Evolutionary conservation across 495 filamentous ascomycete genomes (phyloP).

Genomic region (Xylaria scruposa): DNA sequence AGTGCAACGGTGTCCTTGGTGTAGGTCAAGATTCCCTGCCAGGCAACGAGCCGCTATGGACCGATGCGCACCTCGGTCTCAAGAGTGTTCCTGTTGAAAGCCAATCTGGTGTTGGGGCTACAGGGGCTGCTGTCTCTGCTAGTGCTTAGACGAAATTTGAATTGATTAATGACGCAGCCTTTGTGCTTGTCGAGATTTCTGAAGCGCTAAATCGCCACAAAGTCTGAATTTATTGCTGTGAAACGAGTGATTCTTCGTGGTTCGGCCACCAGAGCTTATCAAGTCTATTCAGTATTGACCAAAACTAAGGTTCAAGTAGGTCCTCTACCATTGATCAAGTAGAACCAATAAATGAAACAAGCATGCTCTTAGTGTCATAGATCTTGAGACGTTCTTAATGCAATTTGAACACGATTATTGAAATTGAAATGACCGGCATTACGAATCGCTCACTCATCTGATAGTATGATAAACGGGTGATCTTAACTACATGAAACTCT

Average conservation of each 20-base stretch:
- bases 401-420: not conserved
- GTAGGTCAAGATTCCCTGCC: not conserved
- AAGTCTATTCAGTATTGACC: not conserved
- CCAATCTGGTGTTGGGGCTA: conserved; percentile 2
- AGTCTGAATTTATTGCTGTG: not conserved
- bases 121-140: not conserved
- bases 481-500: not conserved
- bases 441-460: not conserved
- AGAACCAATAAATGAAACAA: not conserved
- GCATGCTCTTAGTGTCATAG: not conserved
- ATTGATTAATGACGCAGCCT: not conserved
- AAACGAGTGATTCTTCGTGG: not conserved
- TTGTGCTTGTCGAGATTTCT: not conserved
- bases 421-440: not conserved
- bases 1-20: not conserved
- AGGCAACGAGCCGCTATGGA: conserved; percentile 5
- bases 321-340: not conserved
- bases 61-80: conserved; percentile 2
- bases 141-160: not conserved
- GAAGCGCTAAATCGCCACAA: not conserved
- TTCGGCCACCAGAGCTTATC: not conserved
- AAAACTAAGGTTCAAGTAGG: not conserved
- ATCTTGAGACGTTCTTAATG: not conserved
- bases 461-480: not conserved
- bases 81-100: not conserved